Percentiles rank a stretch among this genome's conserved stretches.
Evolutionary conservation across 352 stramenopile species (phyloP).

Genomic region (Pythium utonaiense): DNA sequence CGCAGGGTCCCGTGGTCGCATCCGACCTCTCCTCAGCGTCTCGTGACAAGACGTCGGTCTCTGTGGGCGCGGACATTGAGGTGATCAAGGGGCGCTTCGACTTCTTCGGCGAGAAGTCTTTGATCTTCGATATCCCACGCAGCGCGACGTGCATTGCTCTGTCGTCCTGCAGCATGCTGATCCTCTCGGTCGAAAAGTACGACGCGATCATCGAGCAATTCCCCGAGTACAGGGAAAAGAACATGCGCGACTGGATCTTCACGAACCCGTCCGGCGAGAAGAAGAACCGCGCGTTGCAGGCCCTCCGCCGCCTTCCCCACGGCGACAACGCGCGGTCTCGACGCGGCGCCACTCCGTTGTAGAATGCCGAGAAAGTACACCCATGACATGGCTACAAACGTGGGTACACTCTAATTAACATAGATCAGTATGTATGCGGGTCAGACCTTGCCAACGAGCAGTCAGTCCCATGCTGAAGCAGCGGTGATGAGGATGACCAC

Average conservation of each 20-base stretch:
- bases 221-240: slow-evolving; percentile 39
- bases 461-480: too few relatives aligned
- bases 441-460: too few relatives aligned
- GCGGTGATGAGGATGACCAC: too few relatives aligned
- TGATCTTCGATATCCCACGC: slow-evolving; percentile 39
- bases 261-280: background rate
- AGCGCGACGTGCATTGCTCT: slow-evolving; percentile 46
- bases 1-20: slow-evolving; percentile 1
- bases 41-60: background rate
- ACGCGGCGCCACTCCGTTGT: background rate
- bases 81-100: slow-evolving; percentile 40
- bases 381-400: background rate
- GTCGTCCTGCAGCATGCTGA: slow-evolving; percentile 37
- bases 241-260: slow-evolving; percentile 34
- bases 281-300: slow-evolving; percentile 1
- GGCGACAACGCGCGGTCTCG: background rate
- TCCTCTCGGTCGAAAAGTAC: slow-evolving; percentile 42
- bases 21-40: background rate
- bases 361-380: background rate
- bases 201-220: slow-evolving; percentile 40
- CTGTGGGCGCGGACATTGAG: slow-evolving; percentile 21
- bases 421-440: background rate
- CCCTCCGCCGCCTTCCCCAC: slow-evolving; percentile 1
- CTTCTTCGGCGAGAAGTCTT: slow-evolving; percentile 47
- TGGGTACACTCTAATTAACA: background rate